phyloP scores from a whole-genome alignment of 1,284 basidiomycete species.

The Cronartium quercuum region DNA sequence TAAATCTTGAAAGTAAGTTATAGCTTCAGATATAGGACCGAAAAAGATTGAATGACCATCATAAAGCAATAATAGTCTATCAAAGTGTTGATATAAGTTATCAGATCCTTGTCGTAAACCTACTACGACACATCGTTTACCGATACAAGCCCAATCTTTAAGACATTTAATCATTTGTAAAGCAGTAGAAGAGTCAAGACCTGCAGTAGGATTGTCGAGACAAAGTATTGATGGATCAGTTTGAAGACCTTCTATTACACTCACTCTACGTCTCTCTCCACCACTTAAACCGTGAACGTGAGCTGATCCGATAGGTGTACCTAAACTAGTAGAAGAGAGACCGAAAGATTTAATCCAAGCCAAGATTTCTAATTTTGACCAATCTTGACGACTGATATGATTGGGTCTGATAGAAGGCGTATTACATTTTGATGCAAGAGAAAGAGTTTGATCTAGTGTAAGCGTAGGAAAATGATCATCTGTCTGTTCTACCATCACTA shows the following conservation, averaged over 20 bases:
- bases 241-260: slow-evolving; percentile 22
- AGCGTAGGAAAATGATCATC: slow-evolving; percentile 32
- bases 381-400: background rate
- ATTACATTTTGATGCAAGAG: slow-evolving; percentile 21
- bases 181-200: slow-evolving; percentile 29
- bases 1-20: slow-evolving; percentile 21
- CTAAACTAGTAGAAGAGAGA: background rate
- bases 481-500: slow-evolving; percentile 24
- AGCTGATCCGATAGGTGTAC: slow-evolving; percentile 18
- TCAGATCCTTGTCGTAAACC: slow-evolving; percentile 28
- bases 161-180: slow-evolving; percentile 29
- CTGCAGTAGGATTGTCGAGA: slow-evolving; percentile 37
- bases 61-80: slow-evolving; percentile 30
- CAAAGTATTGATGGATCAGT: slow-evolving; percentile 12
- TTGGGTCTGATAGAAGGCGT: slow-evolving; percentile 1
- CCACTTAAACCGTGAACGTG: slow-evolving; percentile 24
- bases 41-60: slow-evolving; percentile 36
- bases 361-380: background rate
- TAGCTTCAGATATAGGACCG: slow-evolving; percentile 19
- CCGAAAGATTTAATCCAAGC: slow-evolving; percentile 27
- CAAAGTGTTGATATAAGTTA: slow-evolving; percentile 21
- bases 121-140: slow-evolving; percentile 11
- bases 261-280: slow-evolving; percentile 34
- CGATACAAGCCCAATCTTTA: slow-evolving; percentile 30
- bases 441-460: slow-evolving; percentile 6